Evolutionary conservation across 441 rosid genomes (phyloP).

Genomic region (Bruguiera hainesii): DNA sequence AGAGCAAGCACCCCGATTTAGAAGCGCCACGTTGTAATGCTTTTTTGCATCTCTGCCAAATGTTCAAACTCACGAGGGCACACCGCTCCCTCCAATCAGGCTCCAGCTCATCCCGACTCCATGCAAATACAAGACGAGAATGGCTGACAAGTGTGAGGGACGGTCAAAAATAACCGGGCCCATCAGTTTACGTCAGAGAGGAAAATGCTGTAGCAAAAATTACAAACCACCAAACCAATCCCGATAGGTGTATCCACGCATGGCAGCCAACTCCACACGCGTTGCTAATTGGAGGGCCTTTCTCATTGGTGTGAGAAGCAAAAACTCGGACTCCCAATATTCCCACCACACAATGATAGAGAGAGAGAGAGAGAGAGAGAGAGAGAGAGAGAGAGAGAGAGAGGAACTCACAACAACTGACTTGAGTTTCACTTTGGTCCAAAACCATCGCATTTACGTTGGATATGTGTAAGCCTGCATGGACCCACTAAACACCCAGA

Average conservation of each 20-base stretch:
- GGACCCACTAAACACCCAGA: slow-evolving; percentile 39
- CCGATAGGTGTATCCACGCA: slow-evolving; percentile 86
- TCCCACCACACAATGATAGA: not conserved
- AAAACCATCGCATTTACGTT: not conserved
- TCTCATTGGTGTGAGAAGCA: slow-evolving; percentile 41
- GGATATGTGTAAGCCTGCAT: slow-evolving; percentile 38
- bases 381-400: not conserved
- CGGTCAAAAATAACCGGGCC: slow-evolving; percentile 29
- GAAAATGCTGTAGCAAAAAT: not conserved
- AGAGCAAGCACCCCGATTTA: slow-evolving; percentile 15
- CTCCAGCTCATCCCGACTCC: slow-evolving; percentile 33
- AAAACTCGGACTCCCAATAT: not conserved
- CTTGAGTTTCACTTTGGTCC: not conserved
- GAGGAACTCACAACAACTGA: not conserved
- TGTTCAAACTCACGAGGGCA: slow-evolving; percentile 7
- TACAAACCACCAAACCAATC: slow-evolving; percentile 29
- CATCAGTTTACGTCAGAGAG: not conserved
- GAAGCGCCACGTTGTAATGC: slow-evolving; percentile 18
- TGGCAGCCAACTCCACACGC: slow-evolving; percentile 64
- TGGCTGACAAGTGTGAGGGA: slow-evolving; percentile 24
- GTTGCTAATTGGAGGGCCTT: slow-evolving; percentile 27
- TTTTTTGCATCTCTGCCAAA: not conserved
- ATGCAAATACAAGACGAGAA: slow-evolving; percentile 24
- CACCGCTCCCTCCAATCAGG: slow-evolving; percentile 26
- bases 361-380: not conserved